phyloP scores from a whole-genome alignment of 306 rosid genomes.

The Fragaria iinumae region DNA sequence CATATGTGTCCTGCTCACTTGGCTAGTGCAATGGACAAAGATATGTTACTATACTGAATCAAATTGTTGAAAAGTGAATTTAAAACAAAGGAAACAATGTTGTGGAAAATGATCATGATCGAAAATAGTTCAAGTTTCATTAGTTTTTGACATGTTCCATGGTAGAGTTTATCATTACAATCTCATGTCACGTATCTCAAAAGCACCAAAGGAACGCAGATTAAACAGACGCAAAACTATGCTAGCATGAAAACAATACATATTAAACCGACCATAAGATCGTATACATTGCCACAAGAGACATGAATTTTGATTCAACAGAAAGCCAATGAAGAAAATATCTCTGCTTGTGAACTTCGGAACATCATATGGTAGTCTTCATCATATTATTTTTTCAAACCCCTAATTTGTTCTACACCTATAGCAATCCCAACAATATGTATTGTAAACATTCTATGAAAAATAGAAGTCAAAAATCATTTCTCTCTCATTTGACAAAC shows the following conservation, averaged over 20 bases:
- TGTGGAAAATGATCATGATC: not conserved
- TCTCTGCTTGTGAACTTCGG: not conserved
- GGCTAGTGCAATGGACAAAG: constrained; percentile 30
- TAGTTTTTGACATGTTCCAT: not conserved
- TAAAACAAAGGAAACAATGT: not conserved
- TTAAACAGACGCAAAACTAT: no score
- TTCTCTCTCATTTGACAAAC: not conserved
- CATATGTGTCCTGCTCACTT: constrained; percentile 74
- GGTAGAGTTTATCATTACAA: not conserved
- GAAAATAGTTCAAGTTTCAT: not conserved
- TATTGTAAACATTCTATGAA: not conserved
- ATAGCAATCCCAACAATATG: not conserved
- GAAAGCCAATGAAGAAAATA: not conserved
- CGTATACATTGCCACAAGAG: not conserved
- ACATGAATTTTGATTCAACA: not conserved
- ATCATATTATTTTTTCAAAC: not conserved
- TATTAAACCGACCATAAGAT: not conserved
- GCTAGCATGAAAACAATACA: not conserved
- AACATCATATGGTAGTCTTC: constrained; percentile 6
- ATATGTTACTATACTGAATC: not conserved
- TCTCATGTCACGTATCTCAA: not conserved
- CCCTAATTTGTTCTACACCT: not conserved
- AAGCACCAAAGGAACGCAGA: not conserved
- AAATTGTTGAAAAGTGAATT: not conserved
- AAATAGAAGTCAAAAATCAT: not conserved